A percentile compares a stretch with the other conserved stretches of the same genome.
Conservation (phyloP, 371 early-diverging fungal genomes). For the Homolaphlyctis polyrhiza region DNA sequence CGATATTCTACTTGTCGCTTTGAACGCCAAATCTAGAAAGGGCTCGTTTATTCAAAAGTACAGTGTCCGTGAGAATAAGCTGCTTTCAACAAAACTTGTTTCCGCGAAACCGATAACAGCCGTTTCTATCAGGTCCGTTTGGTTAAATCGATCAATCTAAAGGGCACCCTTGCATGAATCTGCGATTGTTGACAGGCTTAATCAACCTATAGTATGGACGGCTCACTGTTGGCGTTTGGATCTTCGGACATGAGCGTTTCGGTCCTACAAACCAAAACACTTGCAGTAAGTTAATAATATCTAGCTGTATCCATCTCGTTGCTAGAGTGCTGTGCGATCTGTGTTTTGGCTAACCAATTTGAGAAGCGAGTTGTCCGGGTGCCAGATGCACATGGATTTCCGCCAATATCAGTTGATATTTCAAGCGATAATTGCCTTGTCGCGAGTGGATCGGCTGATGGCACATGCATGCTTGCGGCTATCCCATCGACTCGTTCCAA, state of each 20-base stretch:
- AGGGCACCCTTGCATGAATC: no score
- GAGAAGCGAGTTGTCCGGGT: constrained; percentile 22
- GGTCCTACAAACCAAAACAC: constrained; percentile 19
- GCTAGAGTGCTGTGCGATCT: no score
- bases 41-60: constrained; percentile 36
- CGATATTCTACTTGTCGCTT: constrained; percentile 28
- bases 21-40: constrained; percentile 34
- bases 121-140: constrained; percentile 30
- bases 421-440: constrained; percentile 22
- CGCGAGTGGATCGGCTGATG: constrained; percentile 43
- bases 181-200: no score
- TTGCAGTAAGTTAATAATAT: constrained; percentile 19
- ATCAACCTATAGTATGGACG: constrained; percentile 21
- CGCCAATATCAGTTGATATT: constrained; percentile 36
- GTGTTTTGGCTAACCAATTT: no score
- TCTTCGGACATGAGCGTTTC: constrained; percentile 36
- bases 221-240: constrained; percentile 31
- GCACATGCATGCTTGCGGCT: constrained; percentile 25
- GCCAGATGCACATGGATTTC: constrained; percentile 35
- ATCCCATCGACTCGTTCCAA: not conserved
- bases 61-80: constrained; percentile 25
- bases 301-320: no score
- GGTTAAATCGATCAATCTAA: no score
- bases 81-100: constrained; percentile 25
- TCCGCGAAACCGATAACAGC: constrained; percentile 37